Percentiles rank a stretch among this genome's conserved stretches.
These are phyloP conservation scores for Lasiosphaeriaceae sp. DNA, from an alignment of 495 filamentous ascomycete genomes.

Conservation along the genomic window DNA sequence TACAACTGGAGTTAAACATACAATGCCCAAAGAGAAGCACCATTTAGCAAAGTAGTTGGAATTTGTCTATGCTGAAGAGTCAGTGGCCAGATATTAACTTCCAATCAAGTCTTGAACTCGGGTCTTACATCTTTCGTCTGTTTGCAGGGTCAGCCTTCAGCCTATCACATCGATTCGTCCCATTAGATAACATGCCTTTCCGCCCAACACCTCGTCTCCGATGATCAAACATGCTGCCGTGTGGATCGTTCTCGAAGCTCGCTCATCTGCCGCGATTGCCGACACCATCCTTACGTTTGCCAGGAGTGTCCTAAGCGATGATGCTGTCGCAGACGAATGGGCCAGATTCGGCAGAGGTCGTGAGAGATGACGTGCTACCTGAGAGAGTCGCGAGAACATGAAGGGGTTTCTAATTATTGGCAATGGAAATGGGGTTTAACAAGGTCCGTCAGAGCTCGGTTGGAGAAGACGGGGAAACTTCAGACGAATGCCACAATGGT, in stretches of 20 bases:
- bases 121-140: slow-evolving; percentile 35
- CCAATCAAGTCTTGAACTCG: not conserved
- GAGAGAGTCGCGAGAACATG: slow-evolving; percentile 75
- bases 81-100: not conserved
- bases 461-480: too few species aligned
- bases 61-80: slow-evolving; percentile 65
- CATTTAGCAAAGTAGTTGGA: slow-evolving; percentile 87
- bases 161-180: not conserved
- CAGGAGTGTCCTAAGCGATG: slow-evolving; percentile 10
- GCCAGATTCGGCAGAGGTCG: slow-evolving; percentile 55
- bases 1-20: slow-evolving; percentile 20
- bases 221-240: slow-evolving; percentile 95
- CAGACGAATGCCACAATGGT: too few species aligned
- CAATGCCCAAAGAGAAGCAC: slow-evolving; percentile 86
- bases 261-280: slow-evolving; percentile 49
- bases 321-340: slow-evolving; percentile 42
- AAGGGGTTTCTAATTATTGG: not conserved
- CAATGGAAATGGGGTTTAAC: not conserved
- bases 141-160: not conserved
- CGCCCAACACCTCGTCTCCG: slow-evolving; percentile 93
- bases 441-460: too few species aligned
- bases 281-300: slow-evolving; percentile 37
- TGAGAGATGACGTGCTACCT: slow-evolving; percentile 69
- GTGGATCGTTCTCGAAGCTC: slow-evolving; percentile 63
- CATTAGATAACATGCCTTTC: slow-evolving; percentile 61